phyloP scores from a whole-genome alignment of 2,329 filamentous ascomycete species.

The Fusarium circinatum region DNA sequence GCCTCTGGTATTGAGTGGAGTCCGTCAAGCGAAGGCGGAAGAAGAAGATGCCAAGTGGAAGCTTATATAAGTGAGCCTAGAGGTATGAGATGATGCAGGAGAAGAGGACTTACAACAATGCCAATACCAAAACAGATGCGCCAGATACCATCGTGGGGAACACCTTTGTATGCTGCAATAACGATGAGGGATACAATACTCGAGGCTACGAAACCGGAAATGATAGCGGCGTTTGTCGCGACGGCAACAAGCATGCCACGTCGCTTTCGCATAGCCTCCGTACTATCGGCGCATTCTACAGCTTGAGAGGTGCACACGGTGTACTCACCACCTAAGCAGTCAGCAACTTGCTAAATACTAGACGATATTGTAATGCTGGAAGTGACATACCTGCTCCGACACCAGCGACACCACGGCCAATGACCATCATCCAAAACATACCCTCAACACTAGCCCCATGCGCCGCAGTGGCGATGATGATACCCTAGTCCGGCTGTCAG shows the following conservation, averaged over 20 bases:
- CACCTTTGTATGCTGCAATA: background rate
- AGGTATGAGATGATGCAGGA: rapidly evolving
- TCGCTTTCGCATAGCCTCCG: background rate
- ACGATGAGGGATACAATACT: background rate
- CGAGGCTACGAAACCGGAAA: background rate
- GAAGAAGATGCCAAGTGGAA: background rate
- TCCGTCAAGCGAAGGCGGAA: background rate
- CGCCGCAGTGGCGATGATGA: background rate
- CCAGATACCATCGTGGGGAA: background rate
- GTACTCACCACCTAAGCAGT: background rate
- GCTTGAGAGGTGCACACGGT: background rate
- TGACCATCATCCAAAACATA: slow-evolving; percentile 4
- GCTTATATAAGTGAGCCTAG: background rate
- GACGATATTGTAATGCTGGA: background rate
- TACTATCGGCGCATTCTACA: background rate
- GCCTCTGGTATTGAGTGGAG: background rate
- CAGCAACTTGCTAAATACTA: background rate
- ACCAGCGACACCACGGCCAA: background rate
- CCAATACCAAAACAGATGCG: background rate
- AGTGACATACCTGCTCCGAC: background rate
- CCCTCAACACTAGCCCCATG: background rate
- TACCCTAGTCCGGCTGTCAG: background rate
- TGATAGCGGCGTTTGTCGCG: background rate
- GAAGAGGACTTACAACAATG: background rate
- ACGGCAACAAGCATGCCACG: background rate